A percentile compares a stretch with the other conserved stretches of the same genome.
Conservation (phyloP, 2,329 filamentous ascomycete species). For the Bipolaris oryzae region DNA sequence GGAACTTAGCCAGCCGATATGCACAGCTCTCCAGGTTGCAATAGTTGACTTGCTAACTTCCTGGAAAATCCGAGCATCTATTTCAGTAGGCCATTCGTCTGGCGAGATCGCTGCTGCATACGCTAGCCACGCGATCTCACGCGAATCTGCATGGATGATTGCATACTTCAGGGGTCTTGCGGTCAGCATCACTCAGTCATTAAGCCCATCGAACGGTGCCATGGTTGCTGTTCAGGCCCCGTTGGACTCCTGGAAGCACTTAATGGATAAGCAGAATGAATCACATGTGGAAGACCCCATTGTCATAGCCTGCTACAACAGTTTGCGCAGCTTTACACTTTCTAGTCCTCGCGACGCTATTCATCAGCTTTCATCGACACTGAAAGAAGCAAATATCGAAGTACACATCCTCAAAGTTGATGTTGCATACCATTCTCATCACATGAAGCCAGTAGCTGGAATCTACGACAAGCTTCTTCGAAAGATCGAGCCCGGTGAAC, state of each 20-base stretch:
- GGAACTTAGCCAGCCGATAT: constrained; percentile 28
- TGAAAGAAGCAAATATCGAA: constrained; percentile 49
- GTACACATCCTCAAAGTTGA: constrained; percentile 49
- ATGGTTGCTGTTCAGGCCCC: constrained; percentile 35
- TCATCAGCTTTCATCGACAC: constrained; percentile 32
- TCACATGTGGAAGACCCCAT: constrained; percentile 7
- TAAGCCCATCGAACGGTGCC: constrained; percentile 41
- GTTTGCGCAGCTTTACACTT: constrained; percentile 33
- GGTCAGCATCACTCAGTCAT: constrained; percentile 39
- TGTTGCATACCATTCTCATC: constrained; percentile 54
- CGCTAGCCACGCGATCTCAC: constrained; percentile 16
- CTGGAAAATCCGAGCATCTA: constrained; percentile 18
- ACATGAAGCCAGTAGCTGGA: constrained; percentile 43
- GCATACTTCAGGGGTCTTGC: constrained; percentile 23
- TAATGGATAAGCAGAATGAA: constrained; percentile 14
- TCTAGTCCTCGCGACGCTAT: constrained; percentile 39
- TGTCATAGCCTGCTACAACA: constrained; percentile 44
- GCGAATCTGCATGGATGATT: constrained; percentile 21
- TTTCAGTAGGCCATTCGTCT: constrained; percentile 39
- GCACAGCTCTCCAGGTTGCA: constrained; percentile 29
- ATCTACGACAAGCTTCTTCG: constrained; percentile 20
- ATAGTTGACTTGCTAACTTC: constrained; percentile 24
- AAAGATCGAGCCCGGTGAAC: constrained; percentile 4
- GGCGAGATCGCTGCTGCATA: constrained; percentile 46
- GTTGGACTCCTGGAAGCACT: constrained; percentile 1